These are phyloP conservation scores for Leishmania braziliensis DNA, from an alignment of 208 protist species.

Conservation along the genomic window DNA sequence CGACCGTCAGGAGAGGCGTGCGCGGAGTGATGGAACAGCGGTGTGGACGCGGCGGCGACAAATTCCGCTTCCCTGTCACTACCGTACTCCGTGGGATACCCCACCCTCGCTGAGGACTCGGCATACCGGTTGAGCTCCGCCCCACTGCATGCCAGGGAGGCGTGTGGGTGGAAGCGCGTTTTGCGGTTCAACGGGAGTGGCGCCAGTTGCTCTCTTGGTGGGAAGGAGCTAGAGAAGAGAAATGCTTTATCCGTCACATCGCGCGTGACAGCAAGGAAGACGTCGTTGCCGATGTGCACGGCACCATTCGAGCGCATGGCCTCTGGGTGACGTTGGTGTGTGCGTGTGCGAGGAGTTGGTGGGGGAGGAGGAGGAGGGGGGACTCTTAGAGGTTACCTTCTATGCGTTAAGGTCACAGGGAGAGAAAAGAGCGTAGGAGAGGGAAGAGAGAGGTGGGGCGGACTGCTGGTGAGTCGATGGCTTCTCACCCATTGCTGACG, in stretches of 20 bases:
- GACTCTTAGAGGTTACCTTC: neutral
- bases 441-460: neutral
- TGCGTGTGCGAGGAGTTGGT: neutral
- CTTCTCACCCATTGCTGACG: neutral
- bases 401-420: neutral
- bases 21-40: conserved; percentile 45
- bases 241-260: conserved; percentile 47
- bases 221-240: conserved; percentile 68
- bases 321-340: neutral
- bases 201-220: conserved; percentile 38
- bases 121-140: conserved; percentile 18
- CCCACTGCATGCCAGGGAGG: conserved; percentile 15
- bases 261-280: conserved; percentile 58
- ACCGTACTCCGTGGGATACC: neutral
- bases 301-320: conserved; percentile 84
- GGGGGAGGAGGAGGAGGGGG: neutral
- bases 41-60: neutral
- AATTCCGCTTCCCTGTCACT: neutral
- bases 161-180: conserved; percentile 24
- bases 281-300: conserved; percentile 81
- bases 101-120: neutral
- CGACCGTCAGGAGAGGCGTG: conserved; percentile 59
- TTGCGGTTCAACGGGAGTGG: conserved; percentile 39
- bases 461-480: neutral
- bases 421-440: neutral